Evolutionary conservation across 352 stramenopile species (phyloP).

Genomic region (Pythium insidiosum): DNA sequence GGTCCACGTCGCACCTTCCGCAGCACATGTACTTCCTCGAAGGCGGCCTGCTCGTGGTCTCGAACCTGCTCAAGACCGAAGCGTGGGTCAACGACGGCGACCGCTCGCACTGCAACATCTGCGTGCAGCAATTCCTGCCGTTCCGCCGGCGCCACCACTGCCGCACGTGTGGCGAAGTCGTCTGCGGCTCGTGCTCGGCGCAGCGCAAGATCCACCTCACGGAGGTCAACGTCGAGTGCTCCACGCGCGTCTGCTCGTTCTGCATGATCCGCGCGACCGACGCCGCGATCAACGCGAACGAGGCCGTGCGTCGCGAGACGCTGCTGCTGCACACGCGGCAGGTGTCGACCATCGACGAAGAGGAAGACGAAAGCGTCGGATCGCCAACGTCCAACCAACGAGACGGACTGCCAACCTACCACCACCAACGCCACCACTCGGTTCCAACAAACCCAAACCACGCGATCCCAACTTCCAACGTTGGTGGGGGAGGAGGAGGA

Average conservation of each 20-base stretch:
- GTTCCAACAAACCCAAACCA: not conserved
- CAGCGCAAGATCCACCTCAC: constrained; percentile 65
- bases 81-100: constrained; percentile 61
- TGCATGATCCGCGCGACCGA: constrained; percentile 73
- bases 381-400: too few relatives aligned
- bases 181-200: constrained; percentile 64
- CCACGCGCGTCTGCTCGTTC: constrained; percentile 71
- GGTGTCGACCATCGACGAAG: too few relatives aligned
- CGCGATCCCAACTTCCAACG: not conserved
- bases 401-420: not conserved
- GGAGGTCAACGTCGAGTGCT: constrained; percentile 73
- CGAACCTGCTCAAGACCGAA: constrained; percentile 59
- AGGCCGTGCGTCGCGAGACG: constrained; percentile 29
- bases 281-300: constrained; percentile 52
- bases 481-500: too few relatives aligned
- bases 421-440: not conserved
- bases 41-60: constrained; percentile 58
- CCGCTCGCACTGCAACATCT: constrained; percentile 74
- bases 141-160: constrained; percentile 75
- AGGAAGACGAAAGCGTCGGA: too few relatives aligned
- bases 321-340: constrained; percentile 9
- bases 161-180: constrained; percentile 70
- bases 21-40: constrained; percentile 78
- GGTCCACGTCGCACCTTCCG: too few relatives aligned
- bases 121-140: constrained; percentile 72